Conservation (phyloP, 345 rosid genomes). For the Pugionium dolabratum region DNA sequence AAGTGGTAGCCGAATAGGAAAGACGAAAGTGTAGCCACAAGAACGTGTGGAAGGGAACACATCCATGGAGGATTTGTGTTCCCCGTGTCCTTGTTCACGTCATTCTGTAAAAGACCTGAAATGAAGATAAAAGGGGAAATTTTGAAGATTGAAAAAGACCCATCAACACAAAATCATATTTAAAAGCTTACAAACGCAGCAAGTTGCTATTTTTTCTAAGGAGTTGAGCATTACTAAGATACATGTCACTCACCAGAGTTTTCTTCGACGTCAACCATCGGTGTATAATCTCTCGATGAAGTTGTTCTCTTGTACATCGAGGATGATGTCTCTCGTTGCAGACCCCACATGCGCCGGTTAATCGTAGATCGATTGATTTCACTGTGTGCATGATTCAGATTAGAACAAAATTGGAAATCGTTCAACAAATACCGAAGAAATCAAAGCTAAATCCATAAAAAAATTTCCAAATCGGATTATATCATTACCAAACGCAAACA, state of each 20-base stretch:
- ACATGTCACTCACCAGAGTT: conserved; percentile 55
- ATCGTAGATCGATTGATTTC: conserved; percentile 25
- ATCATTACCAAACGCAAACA: too few relatives aligned
- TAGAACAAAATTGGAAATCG: conserved; percentile 7
- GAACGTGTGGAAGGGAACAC: conserved; percentile 74
- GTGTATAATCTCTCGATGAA: conserved; percentile 59
- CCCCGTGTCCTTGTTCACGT: conserved; percentile 41
- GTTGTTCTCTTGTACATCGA: conserved; percentile 73
- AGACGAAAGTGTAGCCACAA: conserved; percentile 79
- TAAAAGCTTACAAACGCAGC: too few relatives aligned
- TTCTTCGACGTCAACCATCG: conserved; percentile 57
- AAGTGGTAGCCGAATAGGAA: conserved; percentile 93
- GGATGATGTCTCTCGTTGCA: conserved; percentile 49
- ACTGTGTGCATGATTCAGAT: conserved; percentile 3
- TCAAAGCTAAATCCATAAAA: too few relatives aligned
- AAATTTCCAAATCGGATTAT: too few relatives aligned
- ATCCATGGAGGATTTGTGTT: conserved; percentile 83
- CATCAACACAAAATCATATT: too few relatives aligned
- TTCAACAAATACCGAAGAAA: background rate
- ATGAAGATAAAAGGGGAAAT: conserved; percentile 37
- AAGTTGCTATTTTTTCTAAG: too few relatives aligned
- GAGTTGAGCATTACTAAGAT: too few relatives aligned
- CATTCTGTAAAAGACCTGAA: conserved; percentile 53
- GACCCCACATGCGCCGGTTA: conserved; percentile 61
- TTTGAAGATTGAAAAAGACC: background rate